Base-by-base conservation (phyloP, 2,329 filamentous ascomycete genomes). In the Tolypocladium paradoxum region DNA sequence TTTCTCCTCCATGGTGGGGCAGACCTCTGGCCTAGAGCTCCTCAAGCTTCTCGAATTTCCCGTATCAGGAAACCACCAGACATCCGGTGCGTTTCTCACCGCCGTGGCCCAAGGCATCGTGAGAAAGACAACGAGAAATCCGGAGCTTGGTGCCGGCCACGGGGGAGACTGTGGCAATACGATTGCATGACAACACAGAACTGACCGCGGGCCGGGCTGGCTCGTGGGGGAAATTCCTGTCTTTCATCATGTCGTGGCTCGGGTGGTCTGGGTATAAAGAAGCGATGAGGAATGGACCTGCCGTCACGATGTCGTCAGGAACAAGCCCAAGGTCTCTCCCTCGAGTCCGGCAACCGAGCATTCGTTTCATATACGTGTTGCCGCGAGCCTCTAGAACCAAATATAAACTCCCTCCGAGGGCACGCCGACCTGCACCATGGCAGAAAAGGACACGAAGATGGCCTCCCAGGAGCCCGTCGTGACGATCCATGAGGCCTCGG, bases 21-120 rank as follows among this genome's bases (percentile, higher is more conserved):
- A 36, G 40, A 50, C 51, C 40, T 9, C 20, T 47, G 48, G 38
- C 51, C 34, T 58, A 48, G 49, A 54, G 49, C 55, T 54, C 24
- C 38, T 18, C 35, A 49, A 57, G 38, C 54, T 55, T 27, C 38
- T n/a, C 37, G 49, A 57, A 36, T 53, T 55, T 57, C 56, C 52
- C 57, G 45, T 54, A 60, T 50, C 51, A 55, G 62, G 58, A 63
- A 61, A 64, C 40, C 56, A 50, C 34, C 46, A 40, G 58, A 50
- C 60, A 64, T 57, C 43, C 52, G 54, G 46, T 61, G 62, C 62
- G 57, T 64, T 59, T 54, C 50, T 54, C 58, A 55, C 57, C 55
- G 49, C 54, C 56, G 45, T 46, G 35, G 33, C 47, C 54, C 50
- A 29, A 18, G 33, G 49, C 46, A 43, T 33, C n/a, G 16, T 18